phyloP scores from a whole-genome alignment of 2,329 filamentous ascomycete species.

The Grosmannia penicillata region DNA sequence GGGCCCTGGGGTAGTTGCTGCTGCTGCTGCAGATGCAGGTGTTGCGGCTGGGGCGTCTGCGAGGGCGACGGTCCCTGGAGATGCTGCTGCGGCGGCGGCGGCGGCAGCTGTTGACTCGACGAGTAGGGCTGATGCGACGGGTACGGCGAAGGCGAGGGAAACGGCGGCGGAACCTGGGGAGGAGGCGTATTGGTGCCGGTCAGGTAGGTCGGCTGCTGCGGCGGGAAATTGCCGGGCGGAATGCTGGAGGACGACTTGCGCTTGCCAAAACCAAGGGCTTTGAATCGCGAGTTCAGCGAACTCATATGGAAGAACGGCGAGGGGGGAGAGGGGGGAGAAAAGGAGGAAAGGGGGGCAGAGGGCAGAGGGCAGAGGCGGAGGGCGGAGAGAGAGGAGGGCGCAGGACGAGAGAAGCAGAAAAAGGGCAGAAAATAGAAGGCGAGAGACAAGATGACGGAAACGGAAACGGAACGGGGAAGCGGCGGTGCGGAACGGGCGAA shows the following conservation, averaged over 20 bases:
- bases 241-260: conserved; percentile 55
- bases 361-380: background rate
- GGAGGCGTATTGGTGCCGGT: conserved; percentile 15
- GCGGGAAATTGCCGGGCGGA: conserved; percentile 23
- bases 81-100: conserved; percentile 1
- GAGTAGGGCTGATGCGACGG: too few species aligned
- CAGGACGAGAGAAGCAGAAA: conserved; percentile 12
- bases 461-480: background rate
- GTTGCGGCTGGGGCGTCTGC: conserved; percentile 11
- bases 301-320: conserved; percentile 42
- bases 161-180: conserved; percentile 37
- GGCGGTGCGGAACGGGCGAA: background rate
- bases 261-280: conserved; percentile 70
- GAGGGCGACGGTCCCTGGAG: conserved; percentile 8
- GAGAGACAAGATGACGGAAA: background rate
- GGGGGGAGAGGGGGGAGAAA: conserved; percentile 15
- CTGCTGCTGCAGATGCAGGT: background rate
- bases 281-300: conserved; percentile 68
- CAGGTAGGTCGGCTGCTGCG: conserved; percentile 8
- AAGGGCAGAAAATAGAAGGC: conserved; percentile 8
- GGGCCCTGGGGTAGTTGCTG: background rate
- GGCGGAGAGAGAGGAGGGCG: conserved; percentile 10
- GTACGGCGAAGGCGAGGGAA: conserved; percentile 16
- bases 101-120: conserved; percentile 5
- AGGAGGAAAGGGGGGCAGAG: conserved; percentile 7